Conservation (phyloP, 352 stramenopile species). For the Globisporangium polare region DNA sequence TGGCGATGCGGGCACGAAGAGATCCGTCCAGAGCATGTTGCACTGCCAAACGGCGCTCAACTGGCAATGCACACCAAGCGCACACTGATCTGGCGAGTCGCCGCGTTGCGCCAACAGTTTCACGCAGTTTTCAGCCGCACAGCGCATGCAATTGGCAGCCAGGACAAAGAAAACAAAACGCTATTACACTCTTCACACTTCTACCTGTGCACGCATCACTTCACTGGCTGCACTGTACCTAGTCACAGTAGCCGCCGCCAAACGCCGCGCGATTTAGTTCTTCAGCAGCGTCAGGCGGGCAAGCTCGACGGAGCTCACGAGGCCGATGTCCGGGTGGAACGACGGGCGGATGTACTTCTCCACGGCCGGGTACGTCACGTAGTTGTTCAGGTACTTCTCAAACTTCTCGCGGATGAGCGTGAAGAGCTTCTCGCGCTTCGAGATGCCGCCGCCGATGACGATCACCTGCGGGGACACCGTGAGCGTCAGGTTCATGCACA, state of each 20-base stretch:
- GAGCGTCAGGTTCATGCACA: constrained; percentile 93
- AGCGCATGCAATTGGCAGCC: neutral
- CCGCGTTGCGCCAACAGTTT: constrained; percentile 1
- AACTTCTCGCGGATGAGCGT: constrained; percentile 81
- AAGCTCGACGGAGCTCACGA: constrained; percentile 82
- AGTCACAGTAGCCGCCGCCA: neutral
- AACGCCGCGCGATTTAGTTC: constrained; percentile 1
- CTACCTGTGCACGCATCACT: neutral
- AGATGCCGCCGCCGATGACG: constrained; percentile 94
- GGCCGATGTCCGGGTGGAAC: constrained; percentile 78
- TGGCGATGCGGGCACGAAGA: constrained; percentile 21
- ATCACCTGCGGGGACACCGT: constrained; percentile 93
- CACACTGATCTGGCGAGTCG: neutral
- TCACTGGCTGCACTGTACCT: constrained; percentile 1
- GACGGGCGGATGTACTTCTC: constrained; percentile 79
- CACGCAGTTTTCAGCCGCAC: neutral
- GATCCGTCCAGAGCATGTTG: constrained; percentile 23
- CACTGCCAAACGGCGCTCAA: neutral
- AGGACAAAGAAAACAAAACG: neutral
- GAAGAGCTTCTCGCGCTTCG: constrained; percentile 89
- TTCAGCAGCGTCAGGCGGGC: constrained; percentile 57
- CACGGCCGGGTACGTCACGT: constrained; percentile 68
- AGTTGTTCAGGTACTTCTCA: constrained; percentile 69
- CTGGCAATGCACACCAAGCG: neutral
- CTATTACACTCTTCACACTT: constrained; percentile 19